Evolutionary conservation across 1,139 yeast species (phyloP).

Genomic region (Yamadazyma songkhlaensis): DNA sequence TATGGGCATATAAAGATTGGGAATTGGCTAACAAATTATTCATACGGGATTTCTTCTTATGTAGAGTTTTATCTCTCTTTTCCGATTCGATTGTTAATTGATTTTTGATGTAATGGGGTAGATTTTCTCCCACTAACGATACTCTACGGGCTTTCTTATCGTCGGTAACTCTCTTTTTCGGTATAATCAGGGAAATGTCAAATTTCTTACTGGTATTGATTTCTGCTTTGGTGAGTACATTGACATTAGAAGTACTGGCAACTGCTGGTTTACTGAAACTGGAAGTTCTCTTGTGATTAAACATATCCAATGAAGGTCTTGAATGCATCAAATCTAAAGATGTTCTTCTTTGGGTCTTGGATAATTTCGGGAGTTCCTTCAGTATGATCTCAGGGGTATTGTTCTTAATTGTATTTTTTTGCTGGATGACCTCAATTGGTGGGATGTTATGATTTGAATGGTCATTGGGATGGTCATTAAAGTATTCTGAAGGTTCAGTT

Average conservation of each 20-base stretch:
- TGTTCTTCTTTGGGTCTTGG: conserved; percentile 24
- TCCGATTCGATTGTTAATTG: conserved; percentile 19
- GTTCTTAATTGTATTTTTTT: no score
- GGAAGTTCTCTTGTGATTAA: conserved; percentile 11
- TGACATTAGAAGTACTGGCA: conserved; percentile 30
- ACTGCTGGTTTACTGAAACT: conserved; percentile 32
- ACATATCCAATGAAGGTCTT: conserved; percentile 10
- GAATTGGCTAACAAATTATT: conserved; percentile 38
- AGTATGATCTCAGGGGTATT: background rate
- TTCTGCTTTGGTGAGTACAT: conserved; percentile 33
- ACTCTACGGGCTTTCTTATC: conserved; percentile 19
- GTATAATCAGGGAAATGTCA: conserved; percentile 13
- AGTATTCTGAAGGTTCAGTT: background rate
- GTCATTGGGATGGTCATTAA: background rate
- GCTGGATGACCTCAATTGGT: background rate
- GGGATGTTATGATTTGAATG: background rate
- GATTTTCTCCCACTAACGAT: conserved; percentile 37
- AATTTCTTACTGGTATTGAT: conserved; percentile 9
- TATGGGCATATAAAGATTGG: conserved; percentile 33
- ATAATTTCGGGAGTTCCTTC: conserved; percentile 20
- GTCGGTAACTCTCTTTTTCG: conserved; percentile 4
- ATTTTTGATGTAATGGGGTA: conserved; percentile 38
- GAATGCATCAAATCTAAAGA: conserved; percentile 32
- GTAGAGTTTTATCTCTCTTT: conserved; percentile 5
- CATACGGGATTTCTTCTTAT: conserved; percentile 23